phyloP scores from a whole-genome alignment of 257 asterid genomes.

The Verbena officinalis region DNA sequence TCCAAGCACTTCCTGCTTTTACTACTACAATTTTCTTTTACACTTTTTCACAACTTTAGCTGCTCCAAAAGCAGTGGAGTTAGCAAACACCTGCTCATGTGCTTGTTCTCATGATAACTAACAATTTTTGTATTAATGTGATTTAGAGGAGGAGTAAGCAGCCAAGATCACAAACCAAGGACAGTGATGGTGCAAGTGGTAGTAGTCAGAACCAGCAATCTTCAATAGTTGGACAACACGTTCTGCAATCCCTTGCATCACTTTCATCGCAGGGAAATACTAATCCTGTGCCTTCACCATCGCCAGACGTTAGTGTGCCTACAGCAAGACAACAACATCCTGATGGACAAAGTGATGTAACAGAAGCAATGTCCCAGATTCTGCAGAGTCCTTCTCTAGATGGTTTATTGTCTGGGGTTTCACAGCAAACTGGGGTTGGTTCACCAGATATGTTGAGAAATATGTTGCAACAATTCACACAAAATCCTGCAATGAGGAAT shows the following conservation, averaged over 20 bases:
- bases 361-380: slow-evolving; percentile 76
- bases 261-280: slow-evolving; percentile 40
- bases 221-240: slow-evolving; percentile 59
- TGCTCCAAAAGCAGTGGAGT: no score
- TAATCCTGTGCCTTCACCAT: slow-evolving; percentile 35
- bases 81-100: no score
- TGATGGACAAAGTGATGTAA: slow-evolving; percentile 45
- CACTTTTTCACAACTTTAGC: no score
- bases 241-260: slow-evolving; percentile 79
- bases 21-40: no score
- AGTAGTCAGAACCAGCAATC: slow-evolving; percentile 48
- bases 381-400: slow-evolving; percentile 77
- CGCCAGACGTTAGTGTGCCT: slow-evolving; percentile 33
- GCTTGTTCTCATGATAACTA: slow-evolving; percentile 3
- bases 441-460: slow-evolving; percentile 86
- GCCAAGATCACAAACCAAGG: slow-evolving; percentile 43
- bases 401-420: slow-evolving; percentile 77
- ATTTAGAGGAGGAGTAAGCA: slow-evolving; percentile 66
- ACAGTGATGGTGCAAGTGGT: slow-evolving; percentile 44
- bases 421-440: slow-evolving; percentile 92
- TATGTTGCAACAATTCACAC: slow-evolving; percentile 81
- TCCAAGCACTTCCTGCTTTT: no score
- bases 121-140: slow-evolving; percentile 21
- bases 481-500: slow-evolving; percentile 80
- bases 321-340: slow-evolving; percentile 41